Evolutionary conservation across 169 alveolate species (phyloP).

Genomic region (Cystoisospora suis): DNA sequence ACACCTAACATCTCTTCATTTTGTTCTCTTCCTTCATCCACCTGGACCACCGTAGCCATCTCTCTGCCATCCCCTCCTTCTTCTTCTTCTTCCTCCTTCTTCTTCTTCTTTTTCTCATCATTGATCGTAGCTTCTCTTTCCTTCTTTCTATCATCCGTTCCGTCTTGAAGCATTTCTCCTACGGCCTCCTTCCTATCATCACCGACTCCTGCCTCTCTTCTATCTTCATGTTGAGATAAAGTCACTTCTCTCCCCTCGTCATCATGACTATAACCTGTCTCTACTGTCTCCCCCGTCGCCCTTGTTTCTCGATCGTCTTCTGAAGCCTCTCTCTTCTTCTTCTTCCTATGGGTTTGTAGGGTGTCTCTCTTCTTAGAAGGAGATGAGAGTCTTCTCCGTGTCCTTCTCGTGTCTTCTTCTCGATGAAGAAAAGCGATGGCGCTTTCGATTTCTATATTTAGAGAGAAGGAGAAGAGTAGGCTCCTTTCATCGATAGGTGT

Average conservation of each 20-base stretch:
- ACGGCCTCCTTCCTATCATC: not conserved
- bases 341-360: not conserved
- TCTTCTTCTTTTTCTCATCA: not conserved
- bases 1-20: too few relatives aligned
- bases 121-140: not conserved
- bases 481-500: not conserved
- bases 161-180: not conserved
- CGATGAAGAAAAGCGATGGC: not conserved
- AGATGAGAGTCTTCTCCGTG: too few relatives aligned
- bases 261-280: not conserved
- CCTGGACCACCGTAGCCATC: too few relatives aligned
- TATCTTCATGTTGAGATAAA: too few relatives aligned
- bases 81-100: not conserved
- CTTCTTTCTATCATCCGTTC: not conserved
- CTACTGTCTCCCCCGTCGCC: not conserved
- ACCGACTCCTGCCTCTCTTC: not conserved
- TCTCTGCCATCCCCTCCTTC: not conserved
- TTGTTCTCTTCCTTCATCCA: too few relatives aligned
- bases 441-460: slow-evolving; percentile 5
- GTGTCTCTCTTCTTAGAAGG: not conserved
- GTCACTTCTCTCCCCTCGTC: too few relatives aligned
- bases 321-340: not conserved
- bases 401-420: not conserved
- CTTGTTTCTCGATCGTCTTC: not conserved
- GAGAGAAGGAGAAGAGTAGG: not conserved